Evolutionary conservation across 495 filamentous ascomycete species (phyloP).

Genomic region (Penicillium cinerascens): DNA sequence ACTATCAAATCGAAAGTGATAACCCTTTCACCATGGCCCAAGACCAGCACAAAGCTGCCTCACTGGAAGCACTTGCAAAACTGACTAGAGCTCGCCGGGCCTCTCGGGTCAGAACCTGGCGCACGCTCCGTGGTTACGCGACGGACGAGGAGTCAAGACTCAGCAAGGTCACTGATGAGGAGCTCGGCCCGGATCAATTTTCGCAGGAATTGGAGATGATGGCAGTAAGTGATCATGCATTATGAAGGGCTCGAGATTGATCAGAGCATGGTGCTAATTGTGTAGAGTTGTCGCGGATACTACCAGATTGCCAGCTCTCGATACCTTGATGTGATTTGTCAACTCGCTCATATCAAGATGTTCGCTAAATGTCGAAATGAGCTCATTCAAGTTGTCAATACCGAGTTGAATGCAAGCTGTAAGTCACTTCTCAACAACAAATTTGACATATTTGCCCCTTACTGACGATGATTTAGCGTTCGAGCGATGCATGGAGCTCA

Average conservation of each 20-base stretch:
- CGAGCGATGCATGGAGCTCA: constrained; percentile 21
- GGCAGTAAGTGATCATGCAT: constrained; percentile 33
- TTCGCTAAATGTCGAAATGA: constrained; percentile 40
- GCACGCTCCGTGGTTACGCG: constrained; percentile 7
- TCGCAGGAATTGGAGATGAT: constrained; percentile 48
- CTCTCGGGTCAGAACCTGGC: constrained; percentile 15
- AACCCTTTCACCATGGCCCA: constrained; percentile 39
- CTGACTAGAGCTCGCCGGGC: constrained; percentile 9
- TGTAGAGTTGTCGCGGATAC: constrained; percentile 44
- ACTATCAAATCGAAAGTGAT: constrained; percentile 28
- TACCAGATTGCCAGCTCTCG: constrained; percentile 51
- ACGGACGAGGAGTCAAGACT: constrained; percentile 7
- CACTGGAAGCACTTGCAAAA: not conserved
- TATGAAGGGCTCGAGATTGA: not conserved
- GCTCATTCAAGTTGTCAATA: constrained; percentile 32
- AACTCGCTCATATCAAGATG: constrained; percentile 44
- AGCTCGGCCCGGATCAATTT: constrained; percentile 43
- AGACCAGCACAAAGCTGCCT: constrained; percentile 14
- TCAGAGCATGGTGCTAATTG: not conserved
- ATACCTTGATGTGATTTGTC: constrained; percentile 48
- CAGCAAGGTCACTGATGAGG: constrained; percentile 18
- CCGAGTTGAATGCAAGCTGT: constrained; percentile 36
- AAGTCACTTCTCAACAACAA: constrained; percentile 2
- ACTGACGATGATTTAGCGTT: constrained; percentile 7
- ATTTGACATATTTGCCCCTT: not conserved